Evolutionary conservation across 2,329 filamentous ascomycete species (phyloP).

Genomic region (Verticillium nubilum): DNA sequence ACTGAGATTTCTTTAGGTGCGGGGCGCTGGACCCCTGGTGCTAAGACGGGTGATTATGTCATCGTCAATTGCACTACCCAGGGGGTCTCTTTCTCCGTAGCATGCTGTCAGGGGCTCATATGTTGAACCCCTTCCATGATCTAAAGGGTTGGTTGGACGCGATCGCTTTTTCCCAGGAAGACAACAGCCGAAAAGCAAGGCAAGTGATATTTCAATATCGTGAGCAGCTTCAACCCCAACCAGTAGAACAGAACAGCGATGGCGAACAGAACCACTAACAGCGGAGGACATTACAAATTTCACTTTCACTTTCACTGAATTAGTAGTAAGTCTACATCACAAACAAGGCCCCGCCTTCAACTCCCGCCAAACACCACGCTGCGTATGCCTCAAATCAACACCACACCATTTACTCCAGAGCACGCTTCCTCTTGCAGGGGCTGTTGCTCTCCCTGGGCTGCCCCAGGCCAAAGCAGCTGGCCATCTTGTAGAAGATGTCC

Average conservation of each 20-base stretch:
- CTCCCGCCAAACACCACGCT: neutral
- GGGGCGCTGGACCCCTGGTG: neutral
- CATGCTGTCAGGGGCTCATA: no score
- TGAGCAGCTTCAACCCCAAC: no score
- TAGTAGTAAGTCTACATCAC: neutral
- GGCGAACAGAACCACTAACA: no score
- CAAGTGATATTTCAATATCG: no score
- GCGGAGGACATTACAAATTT: no score
- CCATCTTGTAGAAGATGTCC: slow-evolving; percentile 71
- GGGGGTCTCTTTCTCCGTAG: neutral
- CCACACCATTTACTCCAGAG: neutral
- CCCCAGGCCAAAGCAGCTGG: slow-evolving; percentile 57
- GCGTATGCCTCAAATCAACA: neutral
- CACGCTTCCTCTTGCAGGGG: neutral
- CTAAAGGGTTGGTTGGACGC: no score
- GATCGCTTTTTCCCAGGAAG: no score
- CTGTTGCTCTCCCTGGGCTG: slow-evolving; percentile 12
- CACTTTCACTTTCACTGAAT: neutral
- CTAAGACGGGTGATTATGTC: neutral
- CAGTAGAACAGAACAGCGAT: no score
- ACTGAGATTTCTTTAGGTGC: neutral
- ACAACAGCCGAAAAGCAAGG: no score
- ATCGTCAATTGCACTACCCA: no score
- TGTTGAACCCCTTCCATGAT: no score
- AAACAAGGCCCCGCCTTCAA: neutral